Conservation (phyloP, 148 eudicot genomes). For the Cornus suecica region DNA sequence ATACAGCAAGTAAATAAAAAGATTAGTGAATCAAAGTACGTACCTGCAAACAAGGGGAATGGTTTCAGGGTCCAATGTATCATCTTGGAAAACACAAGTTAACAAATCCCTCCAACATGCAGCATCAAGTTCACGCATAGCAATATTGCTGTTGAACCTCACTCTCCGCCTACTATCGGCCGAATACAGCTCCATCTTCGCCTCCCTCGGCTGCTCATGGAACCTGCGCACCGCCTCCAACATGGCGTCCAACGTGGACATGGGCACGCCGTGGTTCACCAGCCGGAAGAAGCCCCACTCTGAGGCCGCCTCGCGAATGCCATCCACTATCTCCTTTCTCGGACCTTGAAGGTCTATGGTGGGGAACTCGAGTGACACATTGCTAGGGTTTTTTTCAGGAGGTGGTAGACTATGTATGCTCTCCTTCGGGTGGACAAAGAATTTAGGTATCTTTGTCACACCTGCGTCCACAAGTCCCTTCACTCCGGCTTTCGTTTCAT, state of each 20-base stretch:
- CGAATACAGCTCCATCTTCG: slow-evolving; percentile 35
- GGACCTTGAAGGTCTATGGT: slow-evolving; percentile 29
- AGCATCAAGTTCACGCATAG: slow-evolving; percentile 4
- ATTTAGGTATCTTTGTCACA: slow-evolving; percentile 25
- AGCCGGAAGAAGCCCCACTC: slow-evolving; percentile 55
- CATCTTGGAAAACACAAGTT: slow-evolving; percentile 33
- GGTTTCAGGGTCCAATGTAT: slow-evolving; percentile 14
- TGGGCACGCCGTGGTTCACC: slow-evolving; percentile 48
- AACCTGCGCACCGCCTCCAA: slow-evolving; percentile 28
- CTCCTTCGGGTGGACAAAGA: slow-evolving; percentile 25
- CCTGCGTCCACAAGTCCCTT: slow-evolving; percentile 52
- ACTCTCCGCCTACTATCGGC: slow-evolving; percentile 22
- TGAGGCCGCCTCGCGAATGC: slow-evolving; percentile 33
- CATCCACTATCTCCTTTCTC: slow-evolving; percentile 23
- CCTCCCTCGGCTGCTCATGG: slow-evolving; percentile 50
- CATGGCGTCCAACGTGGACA: slow-evolving; percentile 20
- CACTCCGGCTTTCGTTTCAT: slow-evolving; percentile 45
- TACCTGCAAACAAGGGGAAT: slow-evolving; percentile 46
- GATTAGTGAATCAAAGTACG: no score
- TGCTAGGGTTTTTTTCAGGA: not conserved
- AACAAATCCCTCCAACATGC: slow-evolving; percentile 49
- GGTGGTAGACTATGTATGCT: not conserved
- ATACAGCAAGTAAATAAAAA: no score
- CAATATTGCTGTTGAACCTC: slow-evolving; percentile 25
- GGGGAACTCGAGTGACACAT: slow-evolving; percentile 18